Conservation (phyloP, 2,329 filamentous ascomycete species). For the Fusarium acutatum region DNA sequence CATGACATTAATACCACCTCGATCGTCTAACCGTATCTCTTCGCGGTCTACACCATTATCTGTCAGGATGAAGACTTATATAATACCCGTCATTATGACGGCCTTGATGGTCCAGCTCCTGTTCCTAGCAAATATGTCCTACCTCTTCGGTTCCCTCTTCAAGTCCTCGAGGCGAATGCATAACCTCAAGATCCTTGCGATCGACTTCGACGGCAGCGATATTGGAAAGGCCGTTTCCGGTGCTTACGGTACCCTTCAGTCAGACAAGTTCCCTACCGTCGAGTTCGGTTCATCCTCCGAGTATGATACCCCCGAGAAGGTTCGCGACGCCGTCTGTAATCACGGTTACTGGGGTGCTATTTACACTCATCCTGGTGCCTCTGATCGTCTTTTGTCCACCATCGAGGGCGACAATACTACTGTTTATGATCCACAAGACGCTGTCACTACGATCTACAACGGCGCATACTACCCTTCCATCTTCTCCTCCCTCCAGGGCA, state of each 20-base stretch:
- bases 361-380: background rate
- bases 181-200: background rate
- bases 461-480: background rate
- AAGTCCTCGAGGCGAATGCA: background rate
- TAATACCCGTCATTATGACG: background rate
- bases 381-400: background rate
- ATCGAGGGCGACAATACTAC: background rate
- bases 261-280: background rate
- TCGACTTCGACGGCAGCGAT: background rate
- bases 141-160: background rate
- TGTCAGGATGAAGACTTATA: background rate
- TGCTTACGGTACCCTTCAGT: background rate
- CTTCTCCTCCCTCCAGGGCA: background rate
- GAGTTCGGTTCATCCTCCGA: background rate
- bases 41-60: background rate
- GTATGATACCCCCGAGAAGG: background rate
- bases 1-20: background rate
- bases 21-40: background rate
- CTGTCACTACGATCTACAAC: background rate
- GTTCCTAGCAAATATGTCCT: background rate
- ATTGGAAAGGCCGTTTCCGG: background rate
- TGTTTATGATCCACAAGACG: background rate
- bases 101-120: background rate
- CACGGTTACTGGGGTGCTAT: background rate
- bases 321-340: background rate